Evolutionary conservation across 305 asterid genomes (phyloP).

Genomic region (Rubia tinctorum): DNA sequence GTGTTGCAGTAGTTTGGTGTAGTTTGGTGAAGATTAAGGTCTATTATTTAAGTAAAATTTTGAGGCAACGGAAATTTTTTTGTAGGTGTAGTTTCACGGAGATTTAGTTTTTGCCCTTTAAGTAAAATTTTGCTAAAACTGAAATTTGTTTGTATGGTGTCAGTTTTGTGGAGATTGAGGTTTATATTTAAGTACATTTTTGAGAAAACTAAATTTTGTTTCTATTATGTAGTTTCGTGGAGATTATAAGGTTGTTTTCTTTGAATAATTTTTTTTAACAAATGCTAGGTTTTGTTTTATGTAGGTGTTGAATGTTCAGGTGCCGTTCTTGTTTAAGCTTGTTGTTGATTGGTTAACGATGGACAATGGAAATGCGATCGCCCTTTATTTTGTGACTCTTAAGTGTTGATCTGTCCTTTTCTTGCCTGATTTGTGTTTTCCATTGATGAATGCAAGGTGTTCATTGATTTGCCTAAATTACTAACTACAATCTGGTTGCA

Average conservation of each 20-base stretch:
- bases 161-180: neutral
- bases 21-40: too few relatives aligned
- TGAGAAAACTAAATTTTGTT: neutral
- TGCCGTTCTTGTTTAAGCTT: conserved; percentile 92
- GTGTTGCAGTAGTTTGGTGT: too few relatives aligned
- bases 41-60: too few relatives aligned
- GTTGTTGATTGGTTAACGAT: conserved; percentile 90
- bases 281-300: conserved; percentile 14
- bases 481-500: conserved; percentile 96
- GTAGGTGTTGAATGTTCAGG: conserved; percentile 97
- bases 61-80: too few relatives aligned
- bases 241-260: neutral
- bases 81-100: too few relatives aligned
- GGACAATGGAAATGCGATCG: conserved; percentile 62
- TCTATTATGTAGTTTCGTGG: neutral
- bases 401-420: too few relatives aligned
- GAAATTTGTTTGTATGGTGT: too few relatives aligned
- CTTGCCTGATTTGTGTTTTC: too few relatives aligned
- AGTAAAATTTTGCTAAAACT: too few relatives aligned
- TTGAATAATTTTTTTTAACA: neutral
- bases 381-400: conserved; percentile 26
- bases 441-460: too few relatives aligned
- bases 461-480: too few relatives aligned
- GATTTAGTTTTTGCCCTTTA: too few relatives aligned
- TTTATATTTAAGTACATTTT: neutral